Base-by-base conservation (phyloP, 2,329 filamentous ascomycete genomes). In the Ascochyta rabiei region DNA sequence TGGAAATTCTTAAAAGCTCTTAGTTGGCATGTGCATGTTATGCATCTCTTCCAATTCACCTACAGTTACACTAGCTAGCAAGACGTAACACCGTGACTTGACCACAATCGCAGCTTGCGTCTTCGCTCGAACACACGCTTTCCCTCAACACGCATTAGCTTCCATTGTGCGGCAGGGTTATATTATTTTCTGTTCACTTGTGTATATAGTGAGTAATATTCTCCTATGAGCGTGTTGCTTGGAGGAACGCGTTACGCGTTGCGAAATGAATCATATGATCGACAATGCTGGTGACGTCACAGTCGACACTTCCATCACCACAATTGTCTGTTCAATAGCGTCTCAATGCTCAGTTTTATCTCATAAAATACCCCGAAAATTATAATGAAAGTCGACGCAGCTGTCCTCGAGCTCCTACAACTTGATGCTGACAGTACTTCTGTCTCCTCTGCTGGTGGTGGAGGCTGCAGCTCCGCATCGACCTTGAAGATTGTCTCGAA, bases 401-500 rank as follows among this genome's bases (percentile, higher is more conserved):
- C 86, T 23, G 84, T 91, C 34, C 70, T 84, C 15, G 72, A 82
- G 50, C 84, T 87, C 8, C 80, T 92, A 3, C 75, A 77, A 6
- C 80, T 91, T 6, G 81, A 88, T 51, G 75, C 82, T 0, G 74
- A 76, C 15, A 75, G 73, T 21, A 82, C 86, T 26, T 82, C 76
- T 38, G 82, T 91, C 12, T 76, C 81, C 1, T 77, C 83, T 3
- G 83, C 87, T 57, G 88, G 88, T 52, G 84, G 86, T 42, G 89
- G 87, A 1, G 86, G 86, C 37, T 89, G 89, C 53, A 80, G 77
- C 51, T 80, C 77, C 60, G 81, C 88, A 1, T 86, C 86, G 0
- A 90, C 88, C 0, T 87, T 83, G 53, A 89, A 87, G 69, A 79
- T 85, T 39, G 77, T 75, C 4, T 77, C 76, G 5, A 76, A 72